Evolutionary conservation across 768 basidiomycete species (phyloP), one percentile per base, ranked within the genome.

Genomic region (Kwoniella europaea): DNA sequence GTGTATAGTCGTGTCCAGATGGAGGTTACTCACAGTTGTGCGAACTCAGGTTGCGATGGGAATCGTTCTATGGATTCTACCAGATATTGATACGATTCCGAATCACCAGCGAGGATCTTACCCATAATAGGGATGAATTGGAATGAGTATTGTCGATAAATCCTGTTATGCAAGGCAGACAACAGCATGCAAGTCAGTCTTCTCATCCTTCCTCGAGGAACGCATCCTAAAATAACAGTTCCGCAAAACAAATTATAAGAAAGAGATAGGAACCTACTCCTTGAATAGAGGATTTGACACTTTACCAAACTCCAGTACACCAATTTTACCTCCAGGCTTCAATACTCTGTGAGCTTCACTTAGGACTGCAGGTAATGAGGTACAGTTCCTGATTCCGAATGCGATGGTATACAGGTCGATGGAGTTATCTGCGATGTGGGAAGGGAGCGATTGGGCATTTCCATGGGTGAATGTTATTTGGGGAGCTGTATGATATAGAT

Each of bases 381-480:
- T 99, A 85, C 93, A 95, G 81, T 99, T 99, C 50, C 97, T 88
- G 76, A 98, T 98, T 27, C 97, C 96, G 77, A 99, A 99, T 0
- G 97, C 94, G 82, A 99, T 98, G 29, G 97, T 99, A 85, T 99
- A 99, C 18, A 98, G 86, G 85, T 99, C 94, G 74, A 95, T 93
- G 18, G 92, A 88, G 82, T 93, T 89, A 77, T 91, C 89, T 5
- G 88, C 86, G 82, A 99, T 94, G 65, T 88, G 86, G 50, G 84
- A 71, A 0, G 90, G 87, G 18, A 99, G 85, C 13, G 86, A 86
- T 80, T 98, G 94, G 3, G 97, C 97, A 79, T 99, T 98, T 44
- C 91, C 92, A 80, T 96, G 92, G 71, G 91, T 89, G 84, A 99
- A 98, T 16, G 90, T 88, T 71, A 99, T 88, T 85, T 97, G 95